Evolutionary conservation across 1,284 basidiomycete genomes (phyloP).

Genomic region (Puccinia triticina): DNA sequence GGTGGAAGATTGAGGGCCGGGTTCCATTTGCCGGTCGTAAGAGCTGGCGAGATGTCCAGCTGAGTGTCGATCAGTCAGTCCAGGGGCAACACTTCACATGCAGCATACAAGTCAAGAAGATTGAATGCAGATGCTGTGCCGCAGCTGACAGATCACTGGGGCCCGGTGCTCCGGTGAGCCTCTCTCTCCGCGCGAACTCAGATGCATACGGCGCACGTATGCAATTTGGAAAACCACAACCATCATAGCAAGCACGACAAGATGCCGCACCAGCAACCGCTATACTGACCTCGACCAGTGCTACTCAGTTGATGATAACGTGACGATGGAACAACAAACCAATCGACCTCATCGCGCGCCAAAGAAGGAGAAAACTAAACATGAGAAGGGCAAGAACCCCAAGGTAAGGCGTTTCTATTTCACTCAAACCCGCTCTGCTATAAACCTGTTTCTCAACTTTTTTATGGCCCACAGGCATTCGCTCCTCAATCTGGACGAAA

Average conservation of each 20-base stretch:
- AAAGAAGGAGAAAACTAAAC: slow-evolving; percentile 67
- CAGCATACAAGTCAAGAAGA: too few relatives aligned
- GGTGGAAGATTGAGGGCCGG: neutral
- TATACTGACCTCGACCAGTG: too few relatives aligned
- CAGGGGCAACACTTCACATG: neutral
- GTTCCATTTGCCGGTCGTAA: neutral
- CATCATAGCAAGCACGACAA: neutral
- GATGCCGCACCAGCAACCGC: neutral
- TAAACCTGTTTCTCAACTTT: neutral
- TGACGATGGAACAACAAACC: slow-evolving; percentile 52
- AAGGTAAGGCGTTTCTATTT: slow-evolving; percentile 68
- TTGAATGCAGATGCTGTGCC: neutral
- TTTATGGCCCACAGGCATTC: slow-evolving; percentile 67
- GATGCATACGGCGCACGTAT: neutral
- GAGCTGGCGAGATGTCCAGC: neutral
- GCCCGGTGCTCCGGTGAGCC: neutral
- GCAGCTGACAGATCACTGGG: neutral
- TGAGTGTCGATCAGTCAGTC: too few relatives aligned
- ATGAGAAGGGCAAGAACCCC: slow-evolving; percentile 75
- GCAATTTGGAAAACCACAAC: slow-evolving; percentile 27
- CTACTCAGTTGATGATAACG: neutral
- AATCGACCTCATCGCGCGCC: slow-evolving; percentile 63
- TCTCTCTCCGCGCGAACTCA: neutral
- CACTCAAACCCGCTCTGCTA: neutral
- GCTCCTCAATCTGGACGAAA: slow-evolving; percentile 84